These are phyloP conservation scores for Phialophora tarda DNA, from an alignment of 2,329 filamentous ascomycete species.

Conservation along the genomic window DNA sequence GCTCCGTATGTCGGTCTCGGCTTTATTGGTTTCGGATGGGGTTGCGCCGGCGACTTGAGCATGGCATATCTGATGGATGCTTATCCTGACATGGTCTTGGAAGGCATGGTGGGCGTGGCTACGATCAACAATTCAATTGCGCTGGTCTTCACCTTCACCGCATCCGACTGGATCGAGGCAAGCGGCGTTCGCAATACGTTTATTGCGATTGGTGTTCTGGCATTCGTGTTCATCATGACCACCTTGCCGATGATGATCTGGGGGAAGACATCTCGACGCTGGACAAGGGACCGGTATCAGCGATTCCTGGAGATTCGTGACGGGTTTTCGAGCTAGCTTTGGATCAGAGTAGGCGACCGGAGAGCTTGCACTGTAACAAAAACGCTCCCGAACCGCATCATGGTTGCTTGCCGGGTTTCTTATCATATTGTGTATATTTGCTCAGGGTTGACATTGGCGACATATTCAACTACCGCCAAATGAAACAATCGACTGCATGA, in stretches of 20 bases:
- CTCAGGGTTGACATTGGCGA: not conserved
- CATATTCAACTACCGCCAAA: not conserved
- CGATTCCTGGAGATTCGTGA: slow-evolving; percentile 58
- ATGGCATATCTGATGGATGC: slow-evolving; percentile 63
- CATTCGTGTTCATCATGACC: slow-evolving; percentile 58
- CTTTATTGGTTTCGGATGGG: slow-evolving; percentile 65
- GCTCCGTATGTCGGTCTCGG: slow-evolving; percentile 61
- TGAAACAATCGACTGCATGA: not conserved
- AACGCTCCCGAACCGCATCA: not conserved
- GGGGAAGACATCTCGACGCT: slow-evolving; percentile 57
- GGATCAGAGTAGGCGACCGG: not conserved
- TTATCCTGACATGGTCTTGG: slow-evolving; percentile 63
- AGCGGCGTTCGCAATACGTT: slow-evolving; percentile 56
- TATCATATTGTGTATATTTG: not conserved
- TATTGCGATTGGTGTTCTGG: slow-evolving; percentile 58
- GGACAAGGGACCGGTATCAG: slow-evolving; percentile 56
- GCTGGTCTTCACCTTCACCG: slow-evolving; percentile 61
- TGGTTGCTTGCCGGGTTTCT: not conserved
- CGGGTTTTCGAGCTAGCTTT: slow-evolving; percentile 39
- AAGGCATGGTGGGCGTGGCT: slow-evolving; percentile 64
- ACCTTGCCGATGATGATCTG: slow-evolving; percentile 62
- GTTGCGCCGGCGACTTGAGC: slow-evolving; percentile 62
- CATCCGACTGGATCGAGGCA: slow-evolving; percentile 57
- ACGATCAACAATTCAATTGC: slow-evolving; percentile 64
- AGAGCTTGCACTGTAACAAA: not conserved